Percentiles rank a stretch among this genome's conserved stretches.
These are phyloP conservation scores for Stephania yunnanensis DNA, from an alignment of 164 flowering plant genomes.

Conservation along the genomic window DNA sequence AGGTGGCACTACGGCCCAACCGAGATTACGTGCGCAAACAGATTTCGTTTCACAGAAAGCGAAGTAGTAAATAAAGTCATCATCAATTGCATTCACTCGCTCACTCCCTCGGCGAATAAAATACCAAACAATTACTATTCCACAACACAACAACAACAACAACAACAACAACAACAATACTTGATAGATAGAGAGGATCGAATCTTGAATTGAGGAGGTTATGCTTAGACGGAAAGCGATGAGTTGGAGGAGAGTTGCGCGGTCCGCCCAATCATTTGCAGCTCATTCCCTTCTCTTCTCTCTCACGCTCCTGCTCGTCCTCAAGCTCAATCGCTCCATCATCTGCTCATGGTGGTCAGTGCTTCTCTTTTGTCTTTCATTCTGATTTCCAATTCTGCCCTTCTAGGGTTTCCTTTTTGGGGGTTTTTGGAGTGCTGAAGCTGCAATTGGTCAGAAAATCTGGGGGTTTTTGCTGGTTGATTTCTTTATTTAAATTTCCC, in stretches of 20 bases:
- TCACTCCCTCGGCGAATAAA: too few species aligned
- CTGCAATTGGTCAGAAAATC: neutral
- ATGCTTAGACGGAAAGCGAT: constrained; percentile 19
- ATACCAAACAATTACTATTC: too few species aligned
- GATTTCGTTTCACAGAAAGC: too few species aligned
- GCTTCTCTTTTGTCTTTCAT: neutral
- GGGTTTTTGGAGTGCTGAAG: neutral
- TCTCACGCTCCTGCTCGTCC: constrained; percentile 69
- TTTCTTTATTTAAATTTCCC: neutral
- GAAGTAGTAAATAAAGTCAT: too few species aligned
- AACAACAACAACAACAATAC: too few species aligned
- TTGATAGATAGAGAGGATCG: too few species aligned
- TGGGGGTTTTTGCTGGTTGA: neutral
- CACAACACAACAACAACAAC: too few species aligned
- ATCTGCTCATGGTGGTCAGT: constrained; percentile 81
- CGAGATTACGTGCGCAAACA: too few species aligned
- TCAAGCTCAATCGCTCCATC: constrained; percentile 63
- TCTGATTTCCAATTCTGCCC: neutral
- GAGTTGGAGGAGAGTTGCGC: constrained; percentile 79
- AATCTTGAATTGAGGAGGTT: neutral
- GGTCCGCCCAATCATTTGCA: constrained; percentile 55
- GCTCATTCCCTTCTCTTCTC: constrained; percentile 61
- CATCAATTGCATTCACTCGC: too few species aligned
- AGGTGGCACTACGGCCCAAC: too few species aligned
- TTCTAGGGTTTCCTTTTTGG: neutral